Base-by-base conservation (phyloP, 2,329 filamentous ascomycete species). In the Zymoseptoria ardabiliae region DNA sequence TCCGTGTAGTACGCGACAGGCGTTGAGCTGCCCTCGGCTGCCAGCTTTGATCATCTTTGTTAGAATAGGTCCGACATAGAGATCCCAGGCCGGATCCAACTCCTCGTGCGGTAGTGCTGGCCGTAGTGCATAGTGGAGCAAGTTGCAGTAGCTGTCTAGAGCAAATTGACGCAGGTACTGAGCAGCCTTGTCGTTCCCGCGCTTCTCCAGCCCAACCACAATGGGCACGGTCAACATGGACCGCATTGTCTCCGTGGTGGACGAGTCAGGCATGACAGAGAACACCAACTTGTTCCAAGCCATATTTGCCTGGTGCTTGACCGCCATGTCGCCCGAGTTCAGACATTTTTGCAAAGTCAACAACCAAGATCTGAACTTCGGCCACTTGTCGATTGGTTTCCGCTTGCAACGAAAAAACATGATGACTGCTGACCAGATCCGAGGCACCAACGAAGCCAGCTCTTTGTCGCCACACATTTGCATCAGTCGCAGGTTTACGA, bases 261-360 rank as follows among this genome's bases (percentile, higher is more conserved):
- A 76, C 20, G 85, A 81, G 64, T 87, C 85, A 0, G 86, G 81
- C 57, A 87, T 82, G 17, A 90, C 81, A 6, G 86, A 83, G 70
- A 88, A 96, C 20, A 94, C 83, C 51, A 97, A 85, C 56, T 89
- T 87, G 66, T 89, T 90, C 90, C 93, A 97, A 0, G 91, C 91
- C 58, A 86, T 78, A 68, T 93, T 91, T 21, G 92, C 90, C 68
- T 95, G 86, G 13, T 84, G 79, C 67, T 87, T 90, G 51, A 87
- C 88, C 51, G 81, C 76, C 3, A 81, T 76, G 63, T 96, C 90
- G 56, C 83, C 82, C 65, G 85, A 88, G 70, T 96, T 96, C 74
- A 97, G 91, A 69, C 90, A 94, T 62, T 81, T 81, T 68, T 96
- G 88, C 19, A 96, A 86, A 9, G 96, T 81, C 30, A 82, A 81